phyloP scores from a whole-genome alignment of 2,329 filamentous ascomycete genomes.

The Anthostomella pinea region DNA sequence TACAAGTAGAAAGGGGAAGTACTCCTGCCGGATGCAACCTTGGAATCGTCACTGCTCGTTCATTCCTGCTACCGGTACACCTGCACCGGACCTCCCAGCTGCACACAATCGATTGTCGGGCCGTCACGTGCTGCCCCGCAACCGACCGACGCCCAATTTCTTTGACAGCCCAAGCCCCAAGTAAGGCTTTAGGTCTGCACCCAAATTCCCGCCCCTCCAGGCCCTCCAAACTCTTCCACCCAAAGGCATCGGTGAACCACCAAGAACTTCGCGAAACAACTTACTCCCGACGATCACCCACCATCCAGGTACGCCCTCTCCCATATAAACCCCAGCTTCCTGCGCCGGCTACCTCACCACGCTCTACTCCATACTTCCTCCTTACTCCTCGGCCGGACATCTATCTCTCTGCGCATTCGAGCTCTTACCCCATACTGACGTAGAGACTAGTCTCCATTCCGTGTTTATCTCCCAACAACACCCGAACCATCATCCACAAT shows the following conservation, averaged over 20 bases:
- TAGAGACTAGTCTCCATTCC: constrained; percentile 16
- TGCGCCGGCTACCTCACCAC: neutral
- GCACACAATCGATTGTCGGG: constrained; percentile 7
- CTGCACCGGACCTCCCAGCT: constrained; percentile 8
- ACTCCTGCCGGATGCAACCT: too few relatives aligned
- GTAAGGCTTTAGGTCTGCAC: constrained; percentile 14
- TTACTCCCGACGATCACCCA: constrained; percentile 6
- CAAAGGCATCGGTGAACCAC: constrained; percentile 26
- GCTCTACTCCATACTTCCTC: neutral
- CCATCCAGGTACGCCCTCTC: constrained; percentile 15
- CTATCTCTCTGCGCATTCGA: neutral
- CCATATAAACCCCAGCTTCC: neutral
- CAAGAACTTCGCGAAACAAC: constrained; percentile 16
- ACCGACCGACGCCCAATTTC: constrained; percentile 30
- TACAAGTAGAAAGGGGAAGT: too few relatives aligned
- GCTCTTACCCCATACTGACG: constrained; percentile 20
- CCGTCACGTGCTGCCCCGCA: constrained; percentile 32
- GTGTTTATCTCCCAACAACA: constrained; percentile 16
- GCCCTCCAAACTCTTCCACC: constrained; percentile 27
- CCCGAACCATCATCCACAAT: constrained; percentile 45
- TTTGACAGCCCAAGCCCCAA: constrained; percentile 29
- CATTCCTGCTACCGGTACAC: neutral
- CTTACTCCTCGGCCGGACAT: neutral
- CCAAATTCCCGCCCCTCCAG: too few relatives aligned
- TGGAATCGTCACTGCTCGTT: neutral